Evolutionary conservation across 768 basidiomycete species (phyloP).

Genomic region (Agaricus sinodeliciosus): DNA sequence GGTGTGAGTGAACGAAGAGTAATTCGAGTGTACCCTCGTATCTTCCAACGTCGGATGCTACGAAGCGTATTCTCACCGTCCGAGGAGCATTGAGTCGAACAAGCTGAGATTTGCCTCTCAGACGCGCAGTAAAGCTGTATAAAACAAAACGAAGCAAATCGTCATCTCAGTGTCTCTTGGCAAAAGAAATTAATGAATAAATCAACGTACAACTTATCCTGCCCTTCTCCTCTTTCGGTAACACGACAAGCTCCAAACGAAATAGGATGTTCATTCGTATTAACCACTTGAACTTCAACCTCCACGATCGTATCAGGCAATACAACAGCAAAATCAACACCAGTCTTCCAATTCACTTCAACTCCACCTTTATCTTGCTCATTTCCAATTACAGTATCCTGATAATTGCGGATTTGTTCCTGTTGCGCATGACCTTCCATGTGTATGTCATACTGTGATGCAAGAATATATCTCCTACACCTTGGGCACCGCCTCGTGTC

Average conservation of each 20-base stretch:
- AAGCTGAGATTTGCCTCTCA: slow-evolving; percentile 24
- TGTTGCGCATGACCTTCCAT: slow-evolving; percentile 22
- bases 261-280: slow-evolving; percentile 14
- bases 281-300: slow-evolving; percentile 19
- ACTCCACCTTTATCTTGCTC: slow-evolving; percentile 43
- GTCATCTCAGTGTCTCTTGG: background rate
- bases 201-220: slow-evolving; percentile 19
- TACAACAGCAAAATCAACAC: slow-evolving; percentile 43
- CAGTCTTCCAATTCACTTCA: slow-evolving; percentile 29
- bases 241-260: slow-evolving; percentile 18
- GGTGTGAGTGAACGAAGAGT: slow-evolving; percentile 30
- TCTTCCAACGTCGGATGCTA: slow-evolving; percentile 32
- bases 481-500: slow-evolving; percentile 16
- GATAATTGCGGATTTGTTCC: slow-evolving; percentile 20
- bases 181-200: background rate
- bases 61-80: slow-evolving; percentile 24
- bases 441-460: slow-evolving; percentile 20
- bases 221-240: slow-evolving; percentile 17
- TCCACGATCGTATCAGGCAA: slow-evolving; percentile 25
- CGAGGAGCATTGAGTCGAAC: slow-evolving; percentile 19
- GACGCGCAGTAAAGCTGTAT: slow-evolving; percentile 24
- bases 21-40: slow-evolving; percentile 45
- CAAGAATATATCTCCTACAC: slow-evolving; percentile 19
- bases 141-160: background rate
- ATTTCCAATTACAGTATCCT: slow-evolving; percentile 32